Conservation (phyloP, 176 grass and related monocot genomes). For the Lolium perenne region DNA sequence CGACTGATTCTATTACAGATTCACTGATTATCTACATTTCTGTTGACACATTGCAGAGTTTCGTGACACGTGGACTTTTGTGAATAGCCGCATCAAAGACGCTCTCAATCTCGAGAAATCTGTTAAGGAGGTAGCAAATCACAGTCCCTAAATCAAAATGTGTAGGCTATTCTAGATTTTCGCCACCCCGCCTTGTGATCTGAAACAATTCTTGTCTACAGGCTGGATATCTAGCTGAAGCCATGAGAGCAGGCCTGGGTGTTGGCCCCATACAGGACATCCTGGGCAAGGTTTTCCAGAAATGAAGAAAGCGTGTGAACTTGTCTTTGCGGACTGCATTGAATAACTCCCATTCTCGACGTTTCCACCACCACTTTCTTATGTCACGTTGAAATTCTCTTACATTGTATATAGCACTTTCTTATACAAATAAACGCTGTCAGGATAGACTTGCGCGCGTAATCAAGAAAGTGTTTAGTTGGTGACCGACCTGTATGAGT, state of each 20-base stretch:
- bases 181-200: too few species aligned
- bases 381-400: slow-evolving; percentile 21
- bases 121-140: slow-evolving; percentile 71
- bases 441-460: neutral
- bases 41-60: slow-evolving; percentile 64
- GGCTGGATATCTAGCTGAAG: slow-evolving; percentile 80
- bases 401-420: slow-evolving; percentile 11
- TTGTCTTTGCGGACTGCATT: neutral
- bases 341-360: neutral
- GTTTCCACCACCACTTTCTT: neutral
- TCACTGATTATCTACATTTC: slow-evolving; percentile 13
- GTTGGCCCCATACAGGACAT: slow-evolving; percentile 67
- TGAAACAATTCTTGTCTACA: slow-evolving; percentile 38
- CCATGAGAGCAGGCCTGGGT: slow-evolving; percentile 76
- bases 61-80: slow-evolving; percentile 85
- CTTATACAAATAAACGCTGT: neutral
- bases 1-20: neutral
- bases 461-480: neutral
- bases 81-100: slow-evolving; percentile 70
- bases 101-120: slow-evolving; percentile 88
- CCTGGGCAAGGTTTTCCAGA: slow-evolving; percentile 68
- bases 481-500: neutral
- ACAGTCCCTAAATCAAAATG: neutral
- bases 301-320: slow-evolving; percentile 52
- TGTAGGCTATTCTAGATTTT: slow-evolving; percentile 3